Conservation (phyloP, 2,329 filamentous ascomycete species). For the Botrytis paeoniae region DNA sequence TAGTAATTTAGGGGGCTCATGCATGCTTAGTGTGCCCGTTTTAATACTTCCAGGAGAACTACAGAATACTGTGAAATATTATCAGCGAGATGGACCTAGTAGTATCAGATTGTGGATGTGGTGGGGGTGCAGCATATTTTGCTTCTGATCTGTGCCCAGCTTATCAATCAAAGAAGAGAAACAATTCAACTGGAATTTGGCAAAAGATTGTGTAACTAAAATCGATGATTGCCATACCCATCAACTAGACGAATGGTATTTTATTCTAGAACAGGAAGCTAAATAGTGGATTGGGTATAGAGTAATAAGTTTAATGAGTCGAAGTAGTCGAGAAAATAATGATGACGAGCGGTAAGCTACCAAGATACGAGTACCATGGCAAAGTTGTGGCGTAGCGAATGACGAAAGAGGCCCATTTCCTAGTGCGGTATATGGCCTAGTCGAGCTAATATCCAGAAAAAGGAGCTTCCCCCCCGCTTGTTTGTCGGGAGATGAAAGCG, state of each 20-base stretch:
- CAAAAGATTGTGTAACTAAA: neutral
- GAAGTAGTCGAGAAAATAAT: neutral
- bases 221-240: neutral
- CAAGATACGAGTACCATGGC: neutral
- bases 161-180: constrained; percentile 19
- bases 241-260: neutral
- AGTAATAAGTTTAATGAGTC: neutral
- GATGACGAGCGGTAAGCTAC: constrained; percentile 5
- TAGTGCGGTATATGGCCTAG: neutral
- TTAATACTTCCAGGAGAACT: neutral
- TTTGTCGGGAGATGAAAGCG: neutral
- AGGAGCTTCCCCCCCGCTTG: neutral
- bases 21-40: constrained; percentile 1
- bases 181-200: neutral
- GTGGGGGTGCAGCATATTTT: neutral
- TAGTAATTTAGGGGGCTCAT: neutral
- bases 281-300: neutral
- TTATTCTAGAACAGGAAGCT: neutral
- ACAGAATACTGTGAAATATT: neutral
- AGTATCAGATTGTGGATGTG: constrained; percentile 1
- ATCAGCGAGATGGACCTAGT: neutral
- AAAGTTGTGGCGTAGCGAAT: neutral
- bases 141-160: constrained; percentile 1
- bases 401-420: neutral
- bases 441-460: neutral